A percentile compares a stretch with the other conserved stretches of the same genome.
Conservation (phyloP, 306 rosid species). For the Castanea mollissima region DNA sequence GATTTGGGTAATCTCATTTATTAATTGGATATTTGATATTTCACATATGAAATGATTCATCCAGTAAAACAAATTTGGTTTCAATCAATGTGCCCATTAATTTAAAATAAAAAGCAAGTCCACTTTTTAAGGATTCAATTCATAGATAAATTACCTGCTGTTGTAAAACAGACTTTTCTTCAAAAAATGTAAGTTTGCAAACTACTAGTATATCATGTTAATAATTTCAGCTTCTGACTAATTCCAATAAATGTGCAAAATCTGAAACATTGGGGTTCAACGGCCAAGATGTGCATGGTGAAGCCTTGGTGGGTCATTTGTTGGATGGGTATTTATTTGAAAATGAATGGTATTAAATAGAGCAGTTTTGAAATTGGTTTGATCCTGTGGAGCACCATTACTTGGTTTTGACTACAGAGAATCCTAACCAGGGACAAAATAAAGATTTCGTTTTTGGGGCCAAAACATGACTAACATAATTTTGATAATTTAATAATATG, state of each 20-base stretch:
- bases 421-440: too few relatives aligned
- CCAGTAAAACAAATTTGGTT: not conserved
- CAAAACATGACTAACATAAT: too few relatives aligned
- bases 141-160: not conserved
- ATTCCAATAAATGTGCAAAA: not conserved
- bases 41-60: not conserved
- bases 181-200: not conserved
- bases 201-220: too few relatives aligned
- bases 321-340: constrained; percentile 38
- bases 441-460: too few relatives aligned
- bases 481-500: too few relatives aligned
- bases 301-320: constrained; percentile 34
- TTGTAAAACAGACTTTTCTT: not conserved
- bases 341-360: constrained; percentile 27
- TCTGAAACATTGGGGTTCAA: not conserved
- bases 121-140: not conserved
- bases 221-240: not conserved
- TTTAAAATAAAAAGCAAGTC: not conserved
- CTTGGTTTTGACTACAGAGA: not conserved
- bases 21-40: not conserved
- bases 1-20: too few relatives aligned
- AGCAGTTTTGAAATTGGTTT: not conserved
- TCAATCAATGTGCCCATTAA: not conserved
- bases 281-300: constrained; percentile 29
- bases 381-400: not conserved